Conservation (phyloP, 2,329 filamentous ascomycete species). For the Colletotrichum sp. region DNA sequence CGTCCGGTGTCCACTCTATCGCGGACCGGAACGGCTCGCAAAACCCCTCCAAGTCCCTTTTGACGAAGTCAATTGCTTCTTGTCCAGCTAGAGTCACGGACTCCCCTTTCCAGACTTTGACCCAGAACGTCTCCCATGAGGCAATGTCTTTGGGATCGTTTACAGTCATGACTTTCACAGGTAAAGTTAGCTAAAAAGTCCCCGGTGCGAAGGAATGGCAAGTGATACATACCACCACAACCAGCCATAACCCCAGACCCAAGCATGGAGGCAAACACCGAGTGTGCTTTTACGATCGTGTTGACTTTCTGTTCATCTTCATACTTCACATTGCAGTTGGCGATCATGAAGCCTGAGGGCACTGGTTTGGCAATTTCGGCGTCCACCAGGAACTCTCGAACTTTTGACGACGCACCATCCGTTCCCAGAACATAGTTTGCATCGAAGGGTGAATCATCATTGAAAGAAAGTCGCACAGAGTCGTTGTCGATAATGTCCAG, state of each 20-base stretch:
- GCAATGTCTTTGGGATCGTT: slow-evolving; percentile 25
- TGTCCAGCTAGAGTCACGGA: slow-evolving; percentile 31
- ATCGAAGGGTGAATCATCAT: slow-evolving; percentile 23
- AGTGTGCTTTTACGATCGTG: slow-evolving; percentile 29
- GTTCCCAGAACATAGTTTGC: slow-evolving; percentile 34
- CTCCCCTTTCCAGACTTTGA: slow-evolving; percentile 36
- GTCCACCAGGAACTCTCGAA: slow-evolving; percentile 33
- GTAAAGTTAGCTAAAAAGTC: neutral
- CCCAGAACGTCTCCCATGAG: slow-evolving; percentile 37
- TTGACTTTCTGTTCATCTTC: slow-evolving; percentile 28
- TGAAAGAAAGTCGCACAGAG: slow-evolving; percentile 27
- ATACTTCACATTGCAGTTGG: slow-evolving; percentile 29
- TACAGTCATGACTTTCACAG: slow-evolving; percentile 25
- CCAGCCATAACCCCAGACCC: slow-evolving; percentile 29
- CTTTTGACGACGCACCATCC: slow-evolving; percentile 33
- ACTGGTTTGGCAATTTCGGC: slow-evolving; percentile 23
- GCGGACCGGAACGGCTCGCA: slow-evolving; percentile 34
- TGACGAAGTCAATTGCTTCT: slow-evolving; percentile 36
- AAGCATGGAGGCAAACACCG: slow-evolving; percentile 33
- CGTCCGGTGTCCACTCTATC: slow-evolving; percentile 37
- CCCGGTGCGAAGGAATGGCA: neutral
- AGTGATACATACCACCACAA: slow-evolving; percentile 29
- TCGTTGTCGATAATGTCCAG: neutral
- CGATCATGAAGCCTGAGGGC: slow-evolving; percentile 32
- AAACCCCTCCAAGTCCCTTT: slow-evolving; percentile 26